Base-by-base conservation (phyloP, 1,139 yeast species). In the Taphrina betulina region DNA sequence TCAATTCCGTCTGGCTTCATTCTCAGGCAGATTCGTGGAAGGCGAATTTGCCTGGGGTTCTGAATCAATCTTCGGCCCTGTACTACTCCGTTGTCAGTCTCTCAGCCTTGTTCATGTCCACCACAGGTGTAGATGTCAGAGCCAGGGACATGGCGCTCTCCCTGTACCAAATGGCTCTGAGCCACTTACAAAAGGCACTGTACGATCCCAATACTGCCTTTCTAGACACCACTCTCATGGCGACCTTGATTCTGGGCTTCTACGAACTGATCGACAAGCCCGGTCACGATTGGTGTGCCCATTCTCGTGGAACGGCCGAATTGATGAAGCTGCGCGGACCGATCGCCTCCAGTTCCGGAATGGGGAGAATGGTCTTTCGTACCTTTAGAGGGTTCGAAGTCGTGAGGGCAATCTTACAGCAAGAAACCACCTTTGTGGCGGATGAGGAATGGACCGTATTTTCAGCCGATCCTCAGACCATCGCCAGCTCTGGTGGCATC, bases 11-110 rank as follows among this genome's bases (percentile, higher is more conserved):
- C 8, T 50, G 54, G 54, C 31, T 50, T 2, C 54, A 50, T 23
- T 20, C 45, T 14, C 44, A 50, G 22, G 44, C 54, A 10, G 46
- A 40, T 19, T 19, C 37, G 17, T 50, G 54, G 54, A 20, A 35
- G 22, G 28, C 20, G 10, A 19, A 31, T 26, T 41, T 50, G 26
- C 54, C 54, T 8, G 12, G 14, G 14, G 33, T 50, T 16, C 23
- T 50, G 14, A 28, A 38, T 40, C 14, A 33, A 12, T 50, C 46
- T 14, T 33, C 54, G 17, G 53, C 62, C 1, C 51, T 60, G 14
- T 53, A 58, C 35, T 59, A 58, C 34, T 58, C 62, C 14, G 53
- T 60, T 5, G 40, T 60, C 35, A 59, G 60, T 5, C 34, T 58
- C 20, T 56, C 62, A 24, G 62, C 62, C 1, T 16, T 53, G 36